Evolutionary conservation across 1,139 yeast genomes (phyloP), one percentile per base, ranked within the genome.

Genomic region (Scheffersomyces quercinus): DNA sequence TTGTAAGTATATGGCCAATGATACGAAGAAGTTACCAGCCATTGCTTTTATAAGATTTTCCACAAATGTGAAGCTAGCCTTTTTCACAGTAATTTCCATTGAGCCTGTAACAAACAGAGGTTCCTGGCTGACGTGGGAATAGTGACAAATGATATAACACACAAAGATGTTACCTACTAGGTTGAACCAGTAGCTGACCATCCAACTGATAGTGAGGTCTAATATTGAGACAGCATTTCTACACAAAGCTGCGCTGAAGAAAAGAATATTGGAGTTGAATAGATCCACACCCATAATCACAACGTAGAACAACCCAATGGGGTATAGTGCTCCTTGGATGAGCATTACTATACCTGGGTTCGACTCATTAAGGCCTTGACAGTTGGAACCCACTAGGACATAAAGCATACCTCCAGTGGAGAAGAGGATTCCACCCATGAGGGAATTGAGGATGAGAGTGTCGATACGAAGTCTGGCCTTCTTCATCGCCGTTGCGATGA

Each of bases 401-500:
- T 77, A 80, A 16, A 87, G 69, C 87, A 87, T 82, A 0, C 93
- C 89, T 9, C 95, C 95, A 2, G 83, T 67, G 28, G 85, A 64
- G 60, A 88, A 86, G 10, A 87, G 60, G 1, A 85, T 55, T 0
- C 91, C 95, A 2, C 91, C 95, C 51, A 85, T 64, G 9, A 86
- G 59, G 1, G 90, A 80, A 58, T 85, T 85, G 29, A 85, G 56
- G 0, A 81, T 52, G 28, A 86, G 60, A 1, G 82, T 73, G 46
- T 82, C 83, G 5, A 82, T 51, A 45, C 81, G 73, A 20, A 85
- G 73, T 56, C 95, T 73, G 2, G 91, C 79, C 57, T 86, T 86
- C 59, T 86, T 86, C 93, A 85, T 86, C 2, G 88, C 75, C 0
- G 93, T 86, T 6, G 95, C 95, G 29, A 86, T 90, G 39, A 85